phyloP scores from a whole-genome alignment of 345 rosid genomes.

The Isatis tinctoria region DNA sequence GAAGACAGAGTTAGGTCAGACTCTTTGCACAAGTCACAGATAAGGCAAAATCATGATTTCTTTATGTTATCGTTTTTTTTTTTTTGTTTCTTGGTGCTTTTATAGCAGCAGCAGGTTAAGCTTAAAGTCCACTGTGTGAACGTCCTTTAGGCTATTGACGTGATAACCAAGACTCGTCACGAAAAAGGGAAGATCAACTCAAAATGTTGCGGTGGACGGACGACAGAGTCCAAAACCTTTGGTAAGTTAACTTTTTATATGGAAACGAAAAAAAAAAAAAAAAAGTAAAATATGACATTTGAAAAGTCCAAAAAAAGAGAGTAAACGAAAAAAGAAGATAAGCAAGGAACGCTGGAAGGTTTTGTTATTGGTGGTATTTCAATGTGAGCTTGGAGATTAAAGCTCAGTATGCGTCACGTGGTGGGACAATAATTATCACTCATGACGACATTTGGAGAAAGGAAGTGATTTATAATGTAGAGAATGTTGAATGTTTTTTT shows the following conservation, averaged over 20 bases:
- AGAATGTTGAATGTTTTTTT: background rate
- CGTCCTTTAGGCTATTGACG: slow-evolving; percentile 34
- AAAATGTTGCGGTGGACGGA: slow-evolving; percentile 13
- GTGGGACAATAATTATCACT: slow-evolving; percentile 11
- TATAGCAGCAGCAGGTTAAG: slow-evolving; percentile 33
- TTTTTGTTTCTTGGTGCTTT: slow-evolving; percentile 16
- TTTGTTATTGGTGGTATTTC: background rate
- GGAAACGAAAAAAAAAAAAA: background rate
- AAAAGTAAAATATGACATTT: background rate
- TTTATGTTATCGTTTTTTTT: slow-evolving; percentile 16
- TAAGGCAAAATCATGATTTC: slow-evolving; percentile 44
- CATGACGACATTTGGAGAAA: background rate
- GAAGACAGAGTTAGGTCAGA: slow-evolving; percentile 68
- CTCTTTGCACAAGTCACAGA: slow-evolving; percentile 53
- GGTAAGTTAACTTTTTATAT: slow-evolving; percentile 25
- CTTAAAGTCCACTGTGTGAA: slow-evolving; percentile 35
- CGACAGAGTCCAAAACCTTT: background rate
- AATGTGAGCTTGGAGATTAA: background rate
- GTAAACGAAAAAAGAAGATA: background rate
- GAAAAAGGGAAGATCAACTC: slow-evolving; percentile 1
- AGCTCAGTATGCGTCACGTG: background rate
- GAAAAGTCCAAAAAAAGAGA: slow-evolving; percentile 6
- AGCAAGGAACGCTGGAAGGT: slow-evolving; percentile 3
- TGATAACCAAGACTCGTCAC: slow-evolving; percentile 19
- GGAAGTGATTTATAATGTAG: slow-evolving; percentile 5